Evolutionary conservation across 2,329 filamentous ascomycete genomes (phyloP), one percentile per base, ranked within the genome.

Genomic region (Diaporthe citri): DNA sequence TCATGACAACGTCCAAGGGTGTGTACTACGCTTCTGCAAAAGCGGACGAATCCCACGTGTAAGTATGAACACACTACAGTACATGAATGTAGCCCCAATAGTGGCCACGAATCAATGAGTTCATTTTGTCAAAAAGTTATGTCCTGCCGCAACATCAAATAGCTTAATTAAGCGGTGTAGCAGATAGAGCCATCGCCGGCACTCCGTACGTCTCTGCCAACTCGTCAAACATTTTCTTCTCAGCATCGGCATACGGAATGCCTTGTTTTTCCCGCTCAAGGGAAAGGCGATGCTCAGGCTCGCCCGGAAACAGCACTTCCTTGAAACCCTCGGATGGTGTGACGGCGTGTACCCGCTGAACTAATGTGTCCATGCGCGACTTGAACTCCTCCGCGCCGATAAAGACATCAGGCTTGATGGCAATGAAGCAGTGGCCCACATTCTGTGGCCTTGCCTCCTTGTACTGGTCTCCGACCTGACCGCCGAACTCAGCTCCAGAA

Each of bases 401-500:
- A 77, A 90, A 90, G 57, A 90, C 79, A 71, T 90, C 88, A 31
- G 89, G 89, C 77, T 87, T 88, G 74, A 91, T 82, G 12, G 85
- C 87, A 17, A 89, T 82, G n/a, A 90, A 80, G 67, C 89, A 90
- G 79, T 90, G 89, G 0, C 89, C 89, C 1, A 90, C 88, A 79
- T 89, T 86, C 20, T 87, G 87, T 31, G 87, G 85, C 60, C 60
- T 48, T 20, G 25, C 41, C 74, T 84, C 85, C 79, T 90, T 88
- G 81, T 92, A 92, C 0, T 90, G 90, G 72, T 88, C 87, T 36
- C 74, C 1, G 86, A 90, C 71, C 90, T 89, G 82, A 0, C 90
- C 90, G 5, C 88, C 90, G 80, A 91, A 92, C 0, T 89, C 89
- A 64, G 87, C 87, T 2, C 90, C 90, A 5, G 89, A 90, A 12